A percentile compares a stretch with the other conserved stretches of the same genome.
Conservation (phyloP, 192 early-diverging fungal genomes). For the Backusella tarrabulga region DNA sequence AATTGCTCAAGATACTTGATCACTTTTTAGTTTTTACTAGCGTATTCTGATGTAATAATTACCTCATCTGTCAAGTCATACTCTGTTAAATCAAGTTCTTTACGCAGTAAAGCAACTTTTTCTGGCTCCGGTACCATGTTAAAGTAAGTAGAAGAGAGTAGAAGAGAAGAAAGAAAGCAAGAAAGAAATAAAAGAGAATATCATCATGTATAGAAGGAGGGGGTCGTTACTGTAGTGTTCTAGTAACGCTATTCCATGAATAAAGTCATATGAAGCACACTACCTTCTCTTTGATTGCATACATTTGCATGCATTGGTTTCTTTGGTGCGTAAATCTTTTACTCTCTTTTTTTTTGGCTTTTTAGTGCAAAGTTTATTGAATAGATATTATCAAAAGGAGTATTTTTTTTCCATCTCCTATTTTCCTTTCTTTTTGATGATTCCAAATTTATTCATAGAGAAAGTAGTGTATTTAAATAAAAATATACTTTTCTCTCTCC, state of each 20-base stretch:
- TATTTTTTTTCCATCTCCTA: not conserved
- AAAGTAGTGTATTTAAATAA: too few relatives aligned
- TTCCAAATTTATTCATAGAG: too few relatives aligned
- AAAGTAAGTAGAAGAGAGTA: not conserved
- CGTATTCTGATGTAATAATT: not conserved
- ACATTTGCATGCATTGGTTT: not conserved
- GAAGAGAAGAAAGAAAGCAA: not conserved
- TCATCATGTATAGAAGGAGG: not conserved
- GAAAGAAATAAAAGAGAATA: not conserved
- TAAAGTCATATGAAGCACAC: not conserved
- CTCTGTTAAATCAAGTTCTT: not conserved
- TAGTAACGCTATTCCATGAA: not conserved
- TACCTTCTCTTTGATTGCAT: constrained; percentile 1
- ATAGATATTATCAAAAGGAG: not conserved
- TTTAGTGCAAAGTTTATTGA: not conserved
- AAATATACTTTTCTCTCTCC: too few relatives aligned
- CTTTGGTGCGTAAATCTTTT: not conserved
- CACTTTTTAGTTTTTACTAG: not conserved
- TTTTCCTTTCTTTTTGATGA: not conserved
- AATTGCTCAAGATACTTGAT: constrained; percentile 21
- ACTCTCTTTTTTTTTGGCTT: not conserved
- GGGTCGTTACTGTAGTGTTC: not conserved
- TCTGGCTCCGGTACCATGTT: not conserved
- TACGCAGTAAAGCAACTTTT: not conserved
- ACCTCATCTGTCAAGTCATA: not conserved